These are phyloP conservation scores for Globisporangium iwayamae DNA, from an alignment of 352 stramenopile genomes.

Conservation along the genomic window DNA sequence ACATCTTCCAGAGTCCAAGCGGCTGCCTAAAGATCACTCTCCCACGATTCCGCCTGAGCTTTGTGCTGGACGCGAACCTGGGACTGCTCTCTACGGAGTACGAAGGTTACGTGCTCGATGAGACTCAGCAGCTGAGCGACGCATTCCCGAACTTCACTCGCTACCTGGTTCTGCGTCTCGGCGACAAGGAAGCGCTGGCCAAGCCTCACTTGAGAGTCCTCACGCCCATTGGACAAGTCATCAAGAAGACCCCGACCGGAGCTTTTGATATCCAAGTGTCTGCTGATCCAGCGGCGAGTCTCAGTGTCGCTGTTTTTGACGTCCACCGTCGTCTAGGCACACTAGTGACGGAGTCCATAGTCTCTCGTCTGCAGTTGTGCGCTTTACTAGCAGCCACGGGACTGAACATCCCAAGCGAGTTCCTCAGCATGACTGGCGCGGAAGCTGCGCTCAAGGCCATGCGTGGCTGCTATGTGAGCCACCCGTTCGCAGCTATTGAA, in stretches of 20 bases:
- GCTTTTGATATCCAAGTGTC: constrained; percentile 20
- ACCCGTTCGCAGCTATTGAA: constrained; percentile 27
- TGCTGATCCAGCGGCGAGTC: constrained; percentile 2
- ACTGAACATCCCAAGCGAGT: constrained; percentile 22
- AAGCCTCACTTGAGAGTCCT: constrained; percentile 23
- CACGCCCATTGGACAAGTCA: constrained; percentile 26
- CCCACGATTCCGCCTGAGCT: constrained; percentile 34
- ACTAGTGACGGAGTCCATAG: constrained; percentile 32
- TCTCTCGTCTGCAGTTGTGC: constrained; percentile 35
- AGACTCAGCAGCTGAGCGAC: constrained; percentile 34
- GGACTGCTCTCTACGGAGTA: constrained; percentile 31
- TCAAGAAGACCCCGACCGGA: constrained; percentile 1
- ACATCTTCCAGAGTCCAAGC: constrained; percentile 19
- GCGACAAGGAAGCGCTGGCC: constrained; percentile 15
- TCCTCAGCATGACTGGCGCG: constrained; percentile 39
- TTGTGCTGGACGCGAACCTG: constrained; percentile 20
- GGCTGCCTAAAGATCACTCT: constrained; percentile 31
- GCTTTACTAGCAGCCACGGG: constrained; percentile 30
- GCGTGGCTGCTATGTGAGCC: constrained; percentile 29
- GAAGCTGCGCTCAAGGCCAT: constrained; percentile 39
- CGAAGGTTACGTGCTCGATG: constrained; percentile 31
- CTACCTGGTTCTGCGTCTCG: constrained; percentile 30
- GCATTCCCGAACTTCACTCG: constrained; percentile 33
- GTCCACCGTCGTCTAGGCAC: constrained; percentile 25
- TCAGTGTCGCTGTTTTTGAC: constrained; percentile 26